Conservation (phyloP, 345 rosid genomes). For the Brassica cretica region DNA sequence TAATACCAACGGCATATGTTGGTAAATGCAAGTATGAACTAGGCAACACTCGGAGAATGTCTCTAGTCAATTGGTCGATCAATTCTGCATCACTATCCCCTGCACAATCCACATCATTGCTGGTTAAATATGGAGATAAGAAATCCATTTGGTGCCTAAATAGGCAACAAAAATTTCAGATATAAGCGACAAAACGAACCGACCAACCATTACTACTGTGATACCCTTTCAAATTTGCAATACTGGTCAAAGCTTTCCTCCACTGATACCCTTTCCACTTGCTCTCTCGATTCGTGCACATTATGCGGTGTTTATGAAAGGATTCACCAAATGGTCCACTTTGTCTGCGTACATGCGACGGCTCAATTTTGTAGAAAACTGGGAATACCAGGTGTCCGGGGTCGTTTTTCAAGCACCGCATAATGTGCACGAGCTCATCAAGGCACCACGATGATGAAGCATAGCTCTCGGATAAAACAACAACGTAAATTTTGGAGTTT, state of each 20-base stretch:
- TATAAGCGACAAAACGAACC: not conserved
- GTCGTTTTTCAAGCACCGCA: not conserved
- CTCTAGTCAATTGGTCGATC: not conserved
- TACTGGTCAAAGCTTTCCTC: too few species aligned
- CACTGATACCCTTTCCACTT: too few species aligned
- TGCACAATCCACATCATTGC: not conserved
- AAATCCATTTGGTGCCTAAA: too few species aligned
- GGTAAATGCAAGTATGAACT: not conserved
- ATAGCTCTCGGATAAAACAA: not conserved
- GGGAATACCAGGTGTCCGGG: not conserved
- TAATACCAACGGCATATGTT: not conserved
- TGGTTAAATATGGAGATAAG: not conserved
- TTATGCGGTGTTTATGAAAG: not conserved
- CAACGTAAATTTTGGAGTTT: not conserved
- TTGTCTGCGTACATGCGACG: not conserved
- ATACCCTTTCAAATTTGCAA: not conserved
- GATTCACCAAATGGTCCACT: not conserved
- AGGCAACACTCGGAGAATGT: not conserved
- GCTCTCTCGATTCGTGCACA: too few species aligned
- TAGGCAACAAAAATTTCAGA: too few species aligned
- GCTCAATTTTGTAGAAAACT: not conserved
- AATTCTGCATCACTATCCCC: not conserved
- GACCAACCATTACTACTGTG: not conserved
- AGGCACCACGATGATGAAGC: not conserved
- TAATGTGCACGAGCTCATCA: not conserved